phyloP scores from a whole-genome alignment of 352 stramenopile species.

The Thalassiosira sp. region DNA sequence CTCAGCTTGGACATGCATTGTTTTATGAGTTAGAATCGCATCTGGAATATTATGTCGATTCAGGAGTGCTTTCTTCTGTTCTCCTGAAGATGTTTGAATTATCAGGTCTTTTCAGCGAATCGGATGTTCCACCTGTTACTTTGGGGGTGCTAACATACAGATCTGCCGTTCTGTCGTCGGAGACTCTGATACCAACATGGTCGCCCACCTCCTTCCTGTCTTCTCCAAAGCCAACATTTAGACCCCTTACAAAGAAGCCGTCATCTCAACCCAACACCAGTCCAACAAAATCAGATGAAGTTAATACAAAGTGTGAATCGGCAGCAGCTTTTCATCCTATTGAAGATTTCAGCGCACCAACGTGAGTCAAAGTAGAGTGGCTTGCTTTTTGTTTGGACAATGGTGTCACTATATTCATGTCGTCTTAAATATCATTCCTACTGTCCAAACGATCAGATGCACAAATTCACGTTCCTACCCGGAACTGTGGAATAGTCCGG shows the following conservation, averaged over 20 bases:
- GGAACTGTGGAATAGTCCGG: neutral
- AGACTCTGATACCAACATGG: neutral
- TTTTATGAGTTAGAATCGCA: neutral
- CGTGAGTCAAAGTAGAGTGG: neutral
- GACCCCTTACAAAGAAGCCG: neutral
- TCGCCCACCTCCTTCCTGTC: neutral
- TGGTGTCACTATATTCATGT: neutral
- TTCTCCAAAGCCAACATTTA: neutral
- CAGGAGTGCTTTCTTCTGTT: neutral
- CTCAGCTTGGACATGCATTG: neutral
- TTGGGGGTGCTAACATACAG: neutral
- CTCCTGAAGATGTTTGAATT: neutral
- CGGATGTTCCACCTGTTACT: neutral
- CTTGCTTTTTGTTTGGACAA: neutral
- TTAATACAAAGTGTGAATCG: neutral
- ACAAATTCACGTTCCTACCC: neutral
- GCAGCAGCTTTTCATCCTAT: neutral
- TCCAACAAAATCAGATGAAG: neutral
- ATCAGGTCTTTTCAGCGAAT: neutral
- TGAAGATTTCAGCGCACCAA: neutral
- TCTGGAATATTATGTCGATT: neutral
- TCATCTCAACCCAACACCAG: neutral
- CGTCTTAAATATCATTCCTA: neutral
- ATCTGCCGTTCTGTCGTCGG: neutral
- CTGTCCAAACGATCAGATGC: neutral